These are phyloP conservation scores for Fraxinus paxiana DNA, from an alignment of 305 asterid species.

Conservation along the genomic window DNA sequence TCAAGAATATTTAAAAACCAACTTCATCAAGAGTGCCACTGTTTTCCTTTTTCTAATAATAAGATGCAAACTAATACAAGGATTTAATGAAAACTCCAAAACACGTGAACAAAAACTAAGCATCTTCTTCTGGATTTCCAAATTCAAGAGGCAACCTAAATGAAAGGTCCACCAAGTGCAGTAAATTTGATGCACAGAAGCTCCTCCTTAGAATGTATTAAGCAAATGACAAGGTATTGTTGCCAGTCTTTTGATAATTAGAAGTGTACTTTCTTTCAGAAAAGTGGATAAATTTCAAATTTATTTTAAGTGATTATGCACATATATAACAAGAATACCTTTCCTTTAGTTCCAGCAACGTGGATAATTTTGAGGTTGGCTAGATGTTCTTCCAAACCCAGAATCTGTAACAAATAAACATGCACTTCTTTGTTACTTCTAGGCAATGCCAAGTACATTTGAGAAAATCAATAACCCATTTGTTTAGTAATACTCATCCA, in stretches of 20 bases:
- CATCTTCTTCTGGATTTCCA: not conserved
- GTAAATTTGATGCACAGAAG: not conserved
- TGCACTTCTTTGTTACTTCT: constrained; percentile 14
- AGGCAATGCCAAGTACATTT: not conserved
- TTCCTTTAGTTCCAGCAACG: constrained; percentile 94
- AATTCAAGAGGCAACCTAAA: not conserved
- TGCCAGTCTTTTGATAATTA: not conserved
- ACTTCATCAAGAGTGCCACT: not conserved
- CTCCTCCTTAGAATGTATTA: not conserved
- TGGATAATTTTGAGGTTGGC: constrained; percentile 68
- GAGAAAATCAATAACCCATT: not conserved
- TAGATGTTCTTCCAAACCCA: constrained; percentile 66
- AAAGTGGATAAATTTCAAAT: not conserved
- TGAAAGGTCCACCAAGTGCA: not conserved
- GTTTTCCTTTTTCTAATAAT: not conserved
- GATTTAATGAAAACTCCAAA: not conserved
- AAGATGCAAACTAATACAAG: not conserved
- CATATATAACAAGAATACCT: constrained; percentile 44
- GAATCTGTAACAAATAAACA: constrained; percentile 49
- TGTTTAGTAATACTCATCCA: not conserved
- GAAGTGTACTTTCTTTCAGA: not conserved
- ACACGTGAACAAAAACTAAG: not conserved
- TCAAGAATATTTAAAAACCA: not conserved
- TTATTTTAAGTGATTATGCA: not conserved
- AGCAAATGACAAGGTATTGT: not conserved